Evolutionary conservation across 169 alveolate genomes (phyloP).

Genomic region (Plasmodium sp.): DNA sequence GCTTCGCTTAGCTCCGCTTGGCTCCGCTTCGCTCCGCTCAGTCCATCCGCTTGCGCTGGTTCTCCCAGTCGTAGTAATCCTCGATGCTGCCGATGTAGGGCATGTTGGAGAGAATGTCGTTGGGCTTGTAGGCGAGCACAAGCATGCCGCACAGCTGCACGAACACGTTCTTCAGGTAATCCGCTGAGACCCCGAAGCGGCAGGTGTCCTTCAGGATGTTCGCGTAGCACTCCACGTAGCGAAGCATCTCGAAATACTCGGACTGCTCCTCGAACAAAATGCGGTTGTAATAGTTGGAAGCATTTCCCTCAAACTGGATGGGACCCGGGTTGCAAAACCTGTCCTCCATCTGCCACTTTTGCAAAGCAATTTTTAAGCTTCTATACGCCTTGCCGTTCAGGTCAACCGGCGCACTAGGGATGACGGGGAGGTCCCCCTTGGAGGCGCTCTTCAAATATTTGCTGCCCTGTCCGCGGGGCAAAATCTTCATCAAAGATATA

Average conservation of each 20-base stretch:
- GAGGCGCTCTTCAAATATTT: slow-evolving; percentile 58
- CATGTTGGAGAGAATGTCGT: slow-evolving; percentile 77
- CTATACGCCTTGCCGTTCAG: slow-evolving; percentile 89
- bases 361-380: slow-evolving; percentile 86
- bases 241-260: slow-evolving; percentile 91
- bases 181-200: slow-evolving; percentile 91
- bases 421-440: slow-evolving; percentile 89
- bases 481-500: slow-evolving; percentile 88
- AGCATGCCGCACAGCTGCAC: slow-evolving; percentile 87
- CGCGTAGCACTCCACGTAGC: slow-evolving; percentile 90
- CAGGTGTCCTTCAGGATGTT: slow-evolving; percentile 88
- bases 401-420: slow-evolving; percentile 94
- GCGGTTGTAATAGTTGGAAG: slow-evolving; percentile 87
- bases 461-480: slow-evolving; percentile 80
- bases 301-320: slow-evolving; percentile 94
- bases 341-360: slow-evolving; percentile 94
- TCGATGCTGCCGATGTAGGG: slow-evolving; percentile 72
- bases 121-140: slow-evolving; percentile 79
- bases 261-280: slow-evolving; percentile 91
- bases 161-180: slow-evolving; percentile 87
- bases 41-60: slow-evolving; percentile 57
- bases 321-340: slow-evolving; percentile 98
- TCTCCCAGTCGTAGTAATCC: slow-evolving; percentile 73
- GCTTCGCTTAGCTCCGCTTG: too few relatives aligned
- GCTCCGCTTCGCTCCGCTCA: neutral